Evolutionary conservation across 2,329 filamentous ascomycete species (phyloP).

Genomic region (Cryoendolithus antarcticus): DNA sequence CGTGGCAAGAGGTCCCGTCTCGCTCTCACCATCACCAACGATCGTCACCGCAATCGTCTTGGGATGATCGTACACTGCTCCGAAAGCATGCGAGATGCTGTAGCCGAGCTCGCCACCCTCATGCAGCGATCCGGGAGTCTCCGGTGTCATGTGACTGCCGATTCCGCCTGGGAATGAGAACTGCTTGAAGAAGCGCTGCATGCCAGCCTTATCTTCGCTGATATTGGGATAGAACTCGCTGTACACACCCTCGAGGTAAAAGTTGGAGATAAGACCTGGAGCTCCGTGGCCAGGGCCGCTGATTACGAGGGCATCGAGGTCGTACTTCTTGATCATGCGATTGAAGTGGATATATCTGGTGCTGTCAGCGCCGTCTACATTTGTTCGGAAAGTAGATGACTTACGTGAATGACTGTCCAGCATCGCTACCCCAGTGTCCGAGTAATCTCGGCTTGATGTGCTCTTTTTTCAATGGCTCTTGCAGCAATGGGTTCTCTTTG

Average conservation of each 20-base stretch:
- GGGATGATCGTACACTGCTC: constrained; percentile 63
- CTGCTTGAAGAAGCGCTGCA: constrained; percentile 68
- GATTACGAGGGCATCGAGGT: constrained; percentile 59
- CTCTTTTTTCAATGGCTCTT: constrained; percentile 53
- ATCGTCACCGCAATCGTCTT: constrained; percentile 63
- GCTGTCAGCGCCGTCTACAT: constrained; percentile 4
- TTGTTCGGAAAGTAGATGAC: background rate
- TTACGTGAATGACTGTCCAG: constrained; percentile 63
- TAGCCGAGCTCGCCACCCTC: constrained; percentile 74
- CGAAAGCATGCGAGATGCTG: constrained; percentile 66
- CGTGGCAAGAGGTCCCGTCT: constrained; percentile 66
- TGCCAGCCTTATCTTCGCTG: constrained; percentile 53
- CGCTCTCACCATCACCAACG: constrained; percentile 71
- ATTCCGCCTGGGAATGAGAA: constrained; percentile 74
- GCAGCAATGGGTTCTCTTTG: constrained; percentile 58
- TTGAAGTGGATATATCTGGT: constrained; percentile 62
- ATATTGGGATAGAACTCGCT: constrained; percentile 66
- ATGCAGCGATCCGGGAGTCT: constrained; percentile 62
- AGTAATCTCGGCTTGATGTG: constrained; percentile 63
- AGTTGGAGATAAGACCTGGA: constrained; percentile 61
- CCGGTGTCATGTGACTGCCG: constrained; percentile 64
- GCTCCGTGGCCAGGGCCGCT: constrained; percentile 70
- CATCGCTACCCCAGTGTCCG: constrained; percentile 68
- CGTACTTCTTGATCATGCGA: constrained; percentile 68
- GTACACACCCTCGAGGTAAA: constrained; percentile 67